Evolutionary conservation across 192 early-diverging fungal genomes (phyloP), one percentile per base, ranked within the genome.

Genomic region (Entomortierella lignicola): DNA sequence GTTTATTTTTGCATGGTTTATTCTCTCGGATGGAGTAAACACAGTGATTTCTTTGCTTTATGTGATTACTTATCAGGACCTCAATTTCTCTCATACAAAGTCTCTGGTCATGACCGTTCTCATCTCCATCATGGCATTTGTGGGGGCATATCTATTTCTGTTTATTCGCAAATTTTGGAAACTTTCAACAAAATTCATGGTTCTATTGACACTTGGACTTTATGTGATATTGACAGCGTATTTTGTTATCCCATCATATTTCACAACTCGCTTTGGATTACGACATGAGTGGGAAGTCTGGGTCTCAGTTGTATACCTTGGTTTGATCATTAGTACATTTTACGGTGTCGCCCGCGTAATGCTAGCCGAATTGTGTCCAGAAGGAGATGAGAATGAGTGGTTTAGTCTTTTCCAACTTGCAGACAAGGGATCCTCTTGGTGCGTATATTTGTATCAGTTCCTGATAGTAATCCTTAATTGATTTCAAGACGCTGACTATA

Each of bases 1-100:
- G 26, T 90, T 91, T 72, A 79, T 92, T 32, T 26, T 89, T 31
- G 86, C 85, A n/a, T 92, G 88, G 88, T 92, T 90, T 60, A 80
- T 91, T 26, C 88, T 86, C 60, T 87, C 89, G 29, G 91, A 92
- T 63, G 84, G 81, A 1, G 84, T 86, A 66, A 87, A 67, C 44
- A 87, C 89, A 20, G 67, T 88, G 13, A 56, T 61, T 10, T 65
- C 83, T n/a, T 77, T 90, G 17, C 84, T 88, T 20, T 81, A 88
- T 27, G 82, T 92, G 21, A 91, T 87, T 64, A 83, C 82, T 23
- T 87, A 87, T 39, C 74, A 81, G 26, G 84, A 87, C 42, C 77
- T 92, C 56, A 71, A 86, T 17, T 80, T 88, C 55, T 48, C 73
- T 3, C 71, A 84, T n/a, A 77, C 69, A 12, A 74, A 85, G 15